A percentile compares a stretch with the other conserved stretches of the same genome.
phyloP scores from a whole-genome alignment of 495 filamentous ascomycete genomes.

The Xylaria intraflava region DNA sequence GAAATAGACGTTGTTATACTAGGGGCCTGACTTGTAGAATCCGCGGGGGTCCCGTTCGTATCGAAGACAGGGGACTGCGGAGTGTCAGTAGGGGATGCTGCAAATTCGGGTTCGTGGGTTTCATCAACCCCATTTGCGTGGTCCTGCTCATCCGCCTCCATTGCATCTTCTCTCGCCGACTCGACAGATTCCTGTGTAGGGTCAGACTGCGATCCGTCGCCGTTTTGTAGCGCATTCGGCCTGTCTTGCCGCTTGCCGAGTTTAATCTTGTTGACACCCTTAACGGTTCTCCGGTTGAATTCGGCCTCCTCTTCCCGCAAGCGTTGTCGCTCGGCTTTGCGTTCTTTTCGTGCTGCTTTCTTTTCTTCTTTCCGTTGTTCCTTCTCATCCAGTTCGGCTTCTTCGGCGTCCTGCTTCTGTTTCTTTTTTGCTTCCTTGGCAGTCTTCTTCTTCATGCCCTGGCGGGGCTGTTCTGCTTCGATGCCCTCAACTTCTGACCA shows the following conservation, averaged over 20 bases:
- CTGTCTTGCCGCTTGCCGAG: conserved; percentile 20
- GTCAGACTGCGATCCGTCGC: conserved; percentile 23
- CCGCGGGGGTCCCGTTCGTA: conserved; percentile 39
- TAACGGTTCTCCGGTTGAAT: conserved; percentile 28
- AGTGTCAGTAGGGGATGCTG: conserved; percentile 44
- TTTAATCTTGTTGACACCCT: conserved; percentile 30
- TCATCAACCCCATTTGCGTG: conserved; percentile 31
- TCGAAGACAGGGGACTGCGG: conserved; percentile 62
- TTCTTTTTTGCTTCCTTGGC: conserved; percentile 40
- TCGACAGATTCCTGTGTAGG: conserved; percentile 28
- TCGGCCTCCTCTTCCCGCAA: conserved; percentile 37
- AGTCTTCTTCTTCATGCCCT: conserved; percentile 43
- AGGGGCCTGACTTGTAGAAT: conserved; percentile 36
- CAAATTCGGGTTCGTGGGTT: conserved; percentile 32
- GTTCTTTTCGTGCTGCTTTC: conserved; percentile 27
- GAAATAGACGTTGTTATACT: conserved; percentile 69
- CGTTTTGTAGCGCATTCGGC: conserved; percentile 9
- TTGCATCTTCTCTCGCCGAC: conserved; percentile 33
- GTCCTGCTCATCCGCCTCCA: conserved; percentile 19
- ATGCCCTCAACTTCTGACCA: conserved; percentile 36
- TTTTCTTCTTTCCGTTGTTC: conserved; percentile 31
- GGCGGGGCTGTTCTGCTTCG: conserved; percentile 47
- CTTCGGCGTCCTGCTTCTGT: conserved; percentile 21
- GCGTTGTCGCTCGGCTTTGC: conserved; percentile 26
- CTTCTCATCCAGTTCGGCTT: conserved; percentile 18